A percentile compares a stretch with the other conserved stretches of the same genome.
phyloP scores from a whole-genome alignment of 2,329 filamentous ascomycete genomes.

The Neopestalotiopsis clavispora region DNA sequence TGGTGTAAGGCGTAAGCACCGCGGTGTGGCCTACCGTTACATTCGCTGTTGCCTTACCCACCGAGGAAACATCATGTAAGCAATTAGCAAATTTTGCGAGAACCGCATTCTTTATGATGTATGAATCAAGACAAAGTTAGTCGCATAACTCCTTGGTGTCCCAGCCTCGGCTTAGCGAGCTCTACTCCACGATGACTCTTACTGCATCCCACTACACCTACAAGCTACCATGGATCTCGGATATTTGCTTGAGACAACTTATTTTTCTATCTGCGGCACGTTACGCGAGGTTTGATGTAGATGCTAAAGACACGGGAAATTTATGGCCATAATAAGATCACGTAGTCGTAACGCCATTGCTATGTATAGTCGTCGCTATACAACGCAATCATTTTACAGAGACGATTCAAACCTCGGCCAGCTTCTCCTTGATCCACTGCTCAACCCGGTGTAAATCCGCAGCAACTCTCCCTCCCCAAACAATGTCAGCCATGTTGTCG shows the following conservation, averaged over 20 bases:
- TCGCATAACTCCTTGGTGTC: not conserved
- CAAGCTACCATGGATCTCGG: no score
- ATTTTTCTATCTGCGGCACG: no score
- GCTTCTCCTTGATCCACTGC: conserved; percentile 13
- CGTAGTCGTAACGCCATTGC: not conserved
- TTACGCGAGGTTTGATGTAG: no score
- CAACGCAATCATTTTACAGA: not conserved
- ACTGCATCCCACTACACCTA: no score
- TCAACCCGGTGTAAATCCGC: conserved; percentile 22
- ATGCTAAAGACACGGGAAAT: no score
- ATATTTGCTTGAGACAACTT: no score
- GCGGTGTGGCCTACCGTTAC: not conserved
- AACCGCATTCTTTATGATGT: not conserved
- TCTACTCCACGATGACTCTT: no score
- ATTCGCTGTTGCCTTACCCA: not conserved
- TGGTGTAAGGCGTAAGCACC: not conserved
- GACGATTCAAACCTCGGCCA: not conserved
- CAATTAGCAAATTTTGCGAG: not conserved
- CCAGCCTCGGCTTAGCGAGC: not conserved
- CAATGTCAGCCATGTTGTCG: conserved; percentile 28
- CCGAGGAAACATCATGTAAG: not conserved
- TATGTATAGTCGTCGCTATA: not conserved
- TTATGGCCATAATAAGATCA: no score
- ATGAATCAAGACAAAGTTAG: not conserved
- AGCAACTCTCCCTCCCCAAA: conserved; percentile 26